Evolutionary conservation across 306 rosid species (phyloP).

Genomic region (Echinosophora koreensis): DNA sequence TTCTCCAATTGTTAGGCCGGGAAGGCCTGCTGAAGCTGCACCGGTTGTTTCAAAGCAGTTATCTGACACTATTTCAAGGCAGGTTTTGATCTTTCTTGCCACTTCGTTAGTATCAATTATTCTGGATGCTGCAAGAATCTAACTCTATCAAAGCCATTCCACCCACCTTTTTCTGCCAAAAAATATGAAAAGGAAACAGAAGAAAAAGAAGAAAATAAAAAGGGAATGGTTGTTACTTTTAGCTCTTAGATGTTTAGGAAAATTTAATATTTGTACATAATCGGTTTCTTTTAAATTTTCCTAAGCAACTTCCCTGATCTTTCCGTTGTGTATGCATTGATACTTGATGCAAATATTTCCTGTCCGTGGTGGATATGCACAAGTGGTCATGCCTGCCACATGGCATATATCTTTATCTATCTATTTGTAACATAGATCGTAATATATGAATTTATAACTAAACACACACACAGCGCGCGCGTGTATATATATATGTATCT

Average conservation of each 20-base stretch:
- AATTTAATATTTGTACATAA: background rate
- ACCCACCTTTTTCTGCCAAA: background rate
- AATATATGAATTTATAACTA: too few species aligned
- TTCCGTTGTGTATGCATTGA: background rate
- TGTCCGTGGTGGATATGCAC: background rate
- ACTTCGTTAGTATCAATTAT: constrained; percentile 6
- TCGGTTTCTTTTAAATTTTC: constrained; percentile 31
- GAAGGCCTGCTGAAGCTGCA: constrained; percentile 91
- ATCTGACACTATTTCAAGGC: constrained; percentile 85
- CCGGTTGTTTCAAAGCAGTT: constrained; percentile 91
- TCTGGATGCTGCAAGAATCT: constrained; percentile 21
- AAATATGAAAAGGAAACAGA: background rate
- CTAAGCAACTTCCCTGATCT: constrained; percentile 3
- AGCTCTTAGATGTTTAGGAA: background rate
- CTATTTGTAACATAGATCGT: too few species aligned
- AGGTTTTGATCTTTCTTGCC: constrained; percentile 42
- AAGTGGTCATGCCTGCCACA: background rate
- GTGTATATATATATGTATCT: too few species aligned
- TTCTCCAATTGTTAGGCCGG: constrained; percentile 92
- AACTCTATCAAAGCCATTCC: background rate
- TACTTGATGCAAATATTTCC: background rate
- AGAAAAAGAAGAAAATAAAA: background rate
- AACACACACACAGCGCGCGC: too few species aligned
- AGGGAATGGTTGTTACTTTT: background rate
- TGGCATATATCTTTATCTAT: background rate